These are phyloP conservation scores for Penicillium robsamsonii DNA, from an alignment of 495 filamentous ascomycete genomes.

Conservation along the genomic window DNA sequence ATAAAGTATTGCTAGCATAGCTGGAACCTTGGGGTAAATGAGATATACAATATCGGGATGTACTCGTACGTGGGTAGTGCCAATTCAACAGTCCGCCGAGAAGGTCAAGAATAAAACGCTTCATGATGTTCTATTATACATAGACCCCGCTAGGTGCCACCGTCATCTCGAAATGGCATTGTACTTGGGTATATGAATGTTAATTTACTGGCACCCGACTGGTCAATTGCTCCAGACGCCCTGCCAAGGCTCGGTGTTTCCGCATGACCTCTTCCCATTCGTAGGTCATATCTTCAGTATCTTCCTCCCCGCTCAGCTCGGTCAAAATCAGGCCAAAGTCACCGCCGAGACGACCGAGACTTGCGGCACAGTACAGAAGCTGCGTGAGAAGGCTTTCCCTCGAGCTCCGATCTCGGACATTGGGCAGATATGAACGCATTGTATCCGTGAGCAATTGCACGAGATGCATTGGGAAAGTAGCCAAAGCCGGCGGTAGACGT, in stretches of 20 bases:
- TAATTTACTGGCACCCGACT: conserved; percentile 28
- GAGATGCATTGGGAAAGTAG: conserved; percentile 85
- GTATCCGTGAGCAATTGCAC: conserved; percentile 78
- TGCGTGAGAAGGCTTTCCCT: conserved; percentile 89
- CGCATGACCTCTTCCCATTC: conserved; percentile 91
- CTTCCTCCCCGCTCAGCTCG: conserved; percentile 55
- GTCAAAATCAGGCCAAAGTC: conserved; percentile 91
- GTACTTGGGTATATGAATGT: conserved; percentile 4
- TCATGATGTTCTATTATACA: conserved; percentile 3
- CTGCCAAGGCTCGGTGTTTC: conserved; percentile 84
- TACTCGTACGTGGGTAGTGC: background rate
- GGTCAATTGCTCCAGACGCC: conserved; percentile 79
- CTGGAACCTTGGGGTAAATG: background rate
- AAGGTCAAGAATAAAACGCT: background rate
- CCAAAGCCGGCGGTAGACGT: conserved; percentile 70
- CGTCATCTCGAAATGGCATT: background rate
- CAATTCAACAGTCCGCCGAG: background rate
- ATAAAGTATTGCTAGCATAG: background rate
- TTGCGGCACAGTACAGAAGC: conserved; percentile 92
- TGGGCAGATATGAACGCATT: conserved; percentile 75
- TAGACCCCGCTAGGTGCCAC: background rate
- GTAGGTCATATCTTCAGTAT: conserved; percentile 46
- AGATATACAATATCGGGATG: background rate
- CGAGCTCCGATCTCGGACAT: conserved; percentile 73
- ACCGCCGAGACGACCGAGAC: conserved; percentile 84